Percentiles rank a stretch among this genome's conserved stretches.
Evolutionary conservation across 169 alveolate species (phyloP).

Genomic region (Plasmodium sp.): DNA sequence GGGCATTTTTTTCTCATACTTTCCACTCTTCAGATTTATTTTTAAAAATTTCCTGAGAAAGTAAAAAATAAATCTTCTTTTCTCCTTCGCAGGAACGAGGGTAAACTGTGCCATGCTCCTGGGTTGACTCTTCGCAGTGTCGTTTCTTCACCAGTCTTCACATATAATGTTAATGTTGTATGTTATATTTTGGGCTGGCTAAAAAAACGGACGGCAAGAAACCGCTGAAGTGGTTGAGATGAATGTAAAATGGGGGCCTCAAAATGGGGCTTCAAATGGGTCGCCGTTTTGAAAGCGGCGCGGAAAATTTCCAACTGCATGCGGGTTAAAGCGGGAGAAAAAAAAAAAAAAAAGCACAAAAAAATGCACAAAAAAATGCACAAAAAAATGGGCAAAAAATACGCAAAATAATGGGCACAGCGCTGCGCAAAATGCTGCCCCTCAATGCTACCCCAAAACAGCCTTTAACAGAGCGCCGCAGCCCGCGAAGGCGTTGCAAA

Average conservation of each 20-base stretch:
- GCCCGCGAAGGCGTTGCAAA: neutral
- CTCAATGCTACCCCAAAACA: neutral
- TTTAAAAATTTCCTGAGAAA: neutral
- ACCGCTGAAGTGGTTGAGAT: neutral
- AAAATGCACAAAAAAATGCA: too few species aligned
- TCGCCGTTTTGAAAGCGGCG: neutral
- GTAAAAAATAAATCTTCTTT: neutral
- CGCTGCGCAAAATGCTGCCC: neutral
- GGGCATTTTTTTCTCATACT: neutral
- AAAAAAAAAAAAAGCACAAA: neutral
- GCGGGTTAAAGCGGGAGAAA: neutral
- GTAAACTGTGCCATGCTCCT: neutral
- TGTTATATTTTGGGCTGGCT: neutral
- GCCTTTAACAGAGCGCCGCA: neutral
- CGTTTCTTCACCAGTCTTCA: neutral
- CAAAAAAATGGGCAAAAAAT: neutral
- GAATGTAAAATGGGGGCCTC: neutral
- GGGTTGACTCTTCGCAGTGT: neutral
- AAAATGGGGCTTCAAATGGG: neutral
- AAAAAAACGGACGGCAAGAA: neutral
- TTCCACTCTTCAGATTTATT: neutral
- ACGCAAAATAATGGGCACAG: neutral
- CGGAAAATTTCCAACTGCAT: neutral
- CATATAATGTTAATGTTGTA: neutral
- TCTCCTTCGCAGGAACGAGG: neutral